These are phyloP conservation scores for Pestalotiopsis sp. DNA, from an alignment of 2,329 filamentous ascomycete species.

Conservation along the genomic window DNA sequence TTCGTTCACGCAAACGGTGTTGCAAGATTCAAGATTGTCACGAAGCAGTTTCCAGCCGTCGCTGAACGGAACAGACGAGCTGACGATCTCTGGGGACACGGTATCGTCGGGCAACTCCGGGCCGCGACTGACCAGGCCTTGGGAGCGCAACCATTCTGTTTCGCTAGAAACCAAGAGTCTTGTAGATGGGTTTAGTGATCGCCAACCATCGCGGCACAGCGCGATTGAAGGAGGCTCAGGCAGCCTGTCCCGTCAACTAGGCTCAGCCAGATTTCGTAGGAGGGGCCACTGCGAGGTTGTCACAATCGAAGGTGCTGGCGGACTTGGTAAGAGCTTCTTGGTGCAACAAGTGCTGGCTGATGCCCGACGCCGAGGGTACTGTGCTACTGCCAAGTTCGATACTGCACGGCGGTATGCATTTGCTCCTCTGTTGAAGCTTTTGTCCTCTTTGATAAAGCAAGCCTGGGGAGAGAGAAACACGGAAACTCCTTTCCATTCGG, in stretches of 20 bases:
- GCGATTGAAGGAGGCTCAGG: conserved; percentile 46
- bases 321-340: conserved; percentile 67
- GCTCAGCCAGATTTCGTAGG: conserved; percentile 60
- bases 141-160: conserved; percentile 57
- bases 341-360: conserved; percentile 66
- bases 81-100: conserved; percentile 42
- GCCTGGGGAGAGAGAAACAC: conserved; percentile 70
- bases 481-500: conserved; percentile 64
- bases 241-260: conserved; percentile 57
- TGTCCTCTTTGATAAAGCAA: conserved; percentile 69
- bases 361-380: conserved; percentile 64
- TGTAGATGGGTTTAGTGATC: conserved; percentile 48
- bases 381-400: conserved; percentile 69
- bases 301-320: conserved; percentile 62
- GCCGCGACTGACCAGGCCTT: conserved; percentile 44
- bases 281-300: conserved; percentile 68
- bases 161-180: conserved; percentile 52
- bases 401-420: conserved; percentile 63
- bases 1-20: conserved; percentile 50
- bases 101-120: conserved; percentile 47
- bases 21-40: conserved; percentile 43
- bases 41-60: conserved; percentile 45
- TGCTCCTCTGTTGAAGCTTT: conserved; percentile 64
- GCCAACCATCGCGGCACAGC: conserved; percentile 43
- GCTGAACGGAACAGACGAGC: conserved; percentile 29